These are phyloP conservation scores for Fusarium succisae DNA, from an alignment of 2,329 filamentous ascomycete species.

Conservation along the genomic window DNA sequence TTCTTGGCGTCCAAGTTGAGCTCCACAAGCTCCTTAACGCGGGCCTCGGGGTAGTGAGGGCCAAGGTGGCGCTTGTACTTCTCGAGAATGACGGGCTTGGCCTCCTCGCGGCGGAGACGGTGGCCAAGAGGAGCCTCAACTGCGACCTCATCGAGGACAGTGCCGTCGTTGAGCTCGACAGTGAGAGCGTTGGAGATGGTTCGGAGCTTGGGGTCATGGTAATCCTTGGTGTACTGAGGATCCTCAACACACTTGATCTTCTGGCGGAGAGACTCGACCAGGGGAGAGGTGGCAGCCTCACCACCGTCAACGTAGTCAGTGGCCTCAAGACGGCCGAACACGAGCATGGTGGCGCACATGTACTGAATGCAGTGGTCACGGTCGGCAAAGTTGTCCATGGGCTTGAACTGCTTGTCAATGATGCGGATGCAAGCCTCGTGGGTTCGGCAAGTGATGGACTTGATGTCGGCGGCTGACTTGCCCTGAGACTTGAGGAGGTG, in stretches of 20 bases:
- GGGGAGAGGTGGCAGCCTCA: slow-evolving; percentile 88
- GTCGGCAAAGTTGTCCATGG: slow-evolving; percentile 99
- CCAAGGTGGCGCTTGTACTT: slow-evolving; percentile 95
- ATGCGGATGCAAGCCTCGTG: slow-evolving; percentile 99
- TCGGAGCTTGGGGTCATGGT: slow-evolving; percentile 91
- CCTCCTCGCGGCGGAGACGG: slow-evolving; percentile 89
- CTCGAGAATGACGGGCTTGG: slow-evolving; percentile 93
- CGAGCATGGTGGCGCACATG: slow-evolving; percentile 97
- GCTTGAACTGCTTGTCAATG: slow-evolving; percentile 99
- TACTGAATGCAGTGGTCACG: slow-evolving; percentile 99
- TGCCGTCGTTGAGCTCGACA: slow-evolving; percentile 94
- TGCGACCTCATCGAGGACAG: slow-evolving; percentile 86
- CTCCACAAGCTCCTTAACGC: slow-evolving; percentile 84
- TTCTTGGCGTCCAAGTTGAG: slow-evolving; percentile 78
- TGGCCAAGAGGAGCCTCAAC: slow-evolving; percentile 96
- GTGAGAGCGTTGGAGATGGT: slow-evolving; percentile 98
- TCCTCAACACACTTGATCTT: slow-evolving; percentile 98
- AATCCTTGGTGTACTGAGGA: slow-evolving; percentile 91
- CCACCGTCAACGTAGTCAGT: slow-evolving; percentile 92
- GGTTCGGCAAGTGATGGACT: slow-evolving; percentile 90
- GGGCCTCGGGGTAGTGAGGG: slow-evolving; percentile 80
- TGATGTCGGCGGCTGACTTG: slow-evolving; percentile 94
- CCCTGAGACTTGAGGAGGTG: slow-evolving; percentile 82
- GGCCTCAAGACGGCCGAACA: slow-evolving; percentile 91
- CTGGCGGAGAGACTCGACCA: slow-evolving; percentile 91